phyloP scores from a whole-genome alignment of 2,329 filamentous ascomycete genomes.

The Nemania abortiva region DNA sequence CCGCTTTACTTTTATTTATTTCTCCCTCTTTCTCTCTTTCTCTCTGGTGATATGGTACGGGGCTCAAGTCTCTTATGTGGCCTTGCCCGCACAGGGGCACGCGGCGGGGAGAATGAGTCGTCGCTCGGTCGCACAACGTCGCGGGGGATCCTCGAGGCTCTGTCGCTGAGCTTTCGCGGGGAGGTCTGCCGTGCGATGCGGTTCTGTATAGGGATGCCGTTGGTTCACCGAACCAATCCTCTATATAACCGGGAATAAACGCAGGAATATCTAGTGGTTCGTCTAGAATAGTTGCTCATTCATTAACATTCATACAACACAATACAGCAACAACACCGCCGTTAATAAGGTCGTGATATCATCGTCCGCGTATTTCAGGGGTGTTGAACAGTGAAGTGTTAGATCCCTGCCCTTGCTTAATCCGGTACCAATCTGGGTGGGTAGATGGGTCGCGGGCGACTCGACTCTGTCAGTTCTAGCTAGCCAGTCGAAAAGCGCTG shows the following conservation, averaged over 20 bases:
- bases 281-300: neutral
- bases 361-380: constrained; percentile 22
- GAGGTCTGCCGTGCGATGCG: constrained; percentile 5
- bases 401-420: constrained; percentile 27
- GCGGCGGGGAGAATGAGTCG: constrained; percentile 27
- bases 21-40: neutral
- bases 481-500: neutral
- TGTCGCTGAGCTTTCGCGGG: constrained; percentile 23
- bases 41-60: neutral
- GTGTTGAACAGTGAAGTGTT: constrained; percentile 22
- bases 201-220: neutral
- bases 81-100: constrained; percentile 37
- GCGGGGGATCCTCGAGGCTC: constrained; percentile 38
- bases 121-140: constrained; percentile 44
- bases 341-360: constrained; percentile 22
- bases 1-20: neutral
- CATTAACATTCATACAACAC: neutral
- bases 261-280: neutral
- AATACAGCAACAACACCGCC: neutral
- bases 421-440: constrained; percentile 8
- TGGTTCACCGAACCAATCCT: constrained; percentile 24
- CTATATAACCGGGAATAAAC: constrained; percentile 12
- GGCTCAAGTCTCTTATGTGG: constrained; percentile 35
- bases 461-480: constrained; percentile 1
- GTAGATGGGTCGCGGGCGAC: constrained; percentile 17